A percentile compares a stretch with the other conserved stretches of the same genome.
These are phyloP conservation scores for Syncephalis fuscata DNA, from an alignment of 371 early-diverging fungal species.

Conservation along the genomic window DNA sequence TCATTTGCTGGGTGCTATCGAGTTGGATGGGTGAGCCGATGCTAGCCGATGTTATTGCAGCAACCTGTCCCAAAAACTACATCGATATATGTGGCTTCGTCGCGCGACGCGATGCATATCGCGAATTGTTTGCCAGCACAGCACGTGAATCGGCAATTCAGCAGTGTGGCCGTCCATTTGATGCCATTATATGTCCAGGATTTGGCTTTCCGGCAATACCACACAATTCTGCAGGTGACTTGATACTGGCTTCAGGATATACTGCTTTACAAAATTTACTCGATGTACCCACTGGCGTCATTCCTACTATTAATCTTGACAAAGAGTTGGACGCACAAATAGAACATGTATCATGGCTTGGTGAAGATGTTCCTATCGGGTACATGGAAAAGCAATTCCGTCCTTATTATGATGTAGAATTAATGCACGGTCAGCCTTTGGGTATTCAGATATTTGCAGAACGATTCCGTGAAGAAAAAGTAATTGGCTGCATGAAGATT, in stretches of 20 bases:
- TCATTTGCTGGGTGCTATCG: neutral
- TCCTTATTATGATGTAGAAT: neutral
- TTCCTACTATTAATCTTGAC: constrained; percentile 2
- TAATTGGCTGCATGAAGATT: neutral
- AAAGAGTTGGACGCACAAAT: neutral
- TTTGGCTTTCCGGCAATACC: neutral
- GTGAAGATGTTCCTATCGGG: neutral
- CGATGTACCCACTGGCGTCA: constrained; percentile 1
- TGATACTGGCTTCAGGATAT: neutral
- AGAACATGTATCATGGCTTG: neutral
- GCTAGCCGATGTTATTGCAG: neutral
- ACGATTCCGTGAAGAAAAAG: constrained; percentile 1
- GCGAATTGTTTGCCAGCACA: neutral
- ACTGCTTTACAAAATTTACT: constrained; percentile 1
- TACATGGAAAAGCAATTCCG: neutral
- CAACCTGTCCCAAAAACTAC: no score
- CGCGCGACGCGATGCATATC: no score
- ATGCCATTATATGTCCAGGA: neutral
- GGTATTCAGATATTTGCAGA: neutral
- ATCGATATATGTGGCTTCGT: no score
- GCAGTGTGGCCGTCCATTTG: neutral
- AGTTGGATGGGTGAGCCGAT: neutral
- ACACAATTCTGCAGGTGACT: neutral
- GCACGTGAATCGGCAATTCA: neutral
- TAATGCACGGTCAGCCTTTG: neutral